Percentiles rank a stretch among this genome's conserved stretches.
phyloP scores from a whole-genome alignment of 129 eudicot species.

The Lactuca sativa region DNA sequence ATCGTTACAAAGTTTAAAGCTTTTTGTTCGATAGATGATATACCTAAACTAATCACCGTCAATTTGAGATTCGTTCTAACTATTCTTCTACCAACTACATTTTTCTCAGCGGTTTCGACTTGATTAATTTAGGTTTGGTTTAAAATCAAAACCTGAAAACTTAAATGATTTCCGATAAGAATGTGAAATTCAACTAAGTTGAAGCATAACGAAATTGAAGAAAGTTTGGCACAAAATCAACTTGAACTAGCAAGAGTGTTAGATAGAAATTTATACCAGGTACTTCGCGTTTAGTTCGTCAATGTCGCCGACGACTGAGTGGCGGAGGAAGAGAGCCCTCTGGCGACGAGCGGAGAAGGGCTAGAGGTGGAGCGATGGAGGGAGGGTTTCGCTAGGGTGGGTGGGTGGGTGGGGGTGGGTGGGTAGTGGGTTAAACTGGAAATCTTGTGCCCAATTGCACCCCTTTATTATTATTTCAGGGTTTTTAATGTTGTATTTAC shows the following conservation, averaged over 20 bases:
- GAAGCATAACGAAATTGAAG: conserved; percentile 15
- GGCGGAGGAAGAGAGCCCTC: conserved; percentile 14
- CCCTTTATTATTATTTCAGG: conserved; percentile 2
- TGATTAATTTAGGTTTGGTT: conserved; percentile 24
- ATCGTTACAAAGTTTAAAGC: not conserved
- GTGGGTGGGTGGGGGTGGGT: not conserved
- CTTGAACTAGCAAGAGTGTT: conserved; percentile 13
- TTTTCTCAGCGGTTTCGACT: conserved; percentile 1
- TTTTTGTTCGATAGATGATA: conserved; percentile 5
- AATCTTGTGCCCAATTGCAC: conserved; percentile 17
- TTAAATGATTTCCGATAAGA: conserved; percentile 11
- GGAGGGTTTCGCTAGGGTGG: conserved; percentile 9
- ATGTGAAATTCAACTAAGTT: not conserved
- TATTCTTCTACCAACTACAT: conserved; percentile 20
- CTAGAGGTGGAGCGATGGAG: not conserved
- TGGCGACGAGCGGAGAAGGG: conserved; percentile 15
- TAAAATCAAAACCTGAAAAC: not conserved
- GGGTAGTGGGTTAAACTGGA: conserved; percentile 12
- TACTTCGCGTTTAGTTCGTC: conserved; percentile 6
- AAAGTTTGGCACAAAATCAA: conserved; percentile 1
- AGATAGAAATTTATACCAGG: conserved; percentile 19
- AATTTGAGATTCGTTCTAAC: conserved; percentile 5
- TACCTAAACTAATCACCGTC: conserved; percentile 23
- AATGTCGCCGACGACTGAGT: conserved; percentile 24
- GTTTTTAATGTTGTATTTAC: not conserved